These are phyloP conservation scores for Rhodosporidiobolus sp. DNA, from an alignment of 768 basidiomycete genomes.

Conservation along the genomic window DNA sequence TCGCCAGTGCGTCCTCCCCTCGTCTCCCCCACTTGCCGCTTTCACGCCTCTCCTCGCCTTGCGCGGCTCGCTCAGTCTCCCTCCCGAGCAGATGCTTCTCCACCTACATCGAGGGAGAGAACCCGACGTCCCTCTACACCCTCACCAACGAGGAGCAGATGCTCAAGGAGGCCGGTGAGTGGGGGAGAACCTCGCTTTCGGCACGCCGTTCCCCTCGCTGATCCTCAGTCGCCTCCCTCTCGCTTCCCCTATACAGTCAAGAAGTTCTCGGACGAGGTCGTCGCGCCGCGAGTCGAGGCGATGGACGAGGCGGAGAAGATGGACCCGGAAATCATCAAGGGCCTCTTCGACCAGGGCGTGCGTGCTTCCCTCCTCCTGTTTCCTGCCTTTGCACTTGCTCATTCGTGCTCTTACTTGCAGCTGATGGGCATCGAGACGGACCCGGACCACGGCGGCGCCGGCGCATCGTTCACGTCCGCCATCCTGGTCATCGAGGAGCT, in stretches of 20 bases:
- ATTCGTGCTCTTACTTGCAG: constrained; percentile 54
- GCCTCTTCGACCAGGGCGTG: constrained; percentile 91
- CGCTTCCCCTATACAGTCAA: constrained; percentile 57
- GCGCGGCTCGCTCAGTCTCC: fast-evolving
- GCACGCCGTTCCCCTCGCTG: neutral
- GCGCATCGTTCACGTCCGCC: constrained; percentile 86
- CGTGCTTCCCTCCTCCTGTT: constrained; percentile 44
- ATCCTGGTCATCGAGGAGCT: constrained; percentile 97
- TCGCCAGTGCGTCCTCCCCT: neutral
- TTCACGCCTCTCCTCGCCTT: too few relatives aligned
- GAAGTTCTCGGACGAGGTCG: constrained; percentile 82
- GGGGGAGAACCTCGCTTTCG: too few relatives aligned
- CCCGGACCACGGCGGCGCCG: constrained; percentile 77
- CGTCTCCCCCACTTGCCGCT: neutral
- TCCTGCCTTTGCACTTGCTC: constrained; percentile 8
- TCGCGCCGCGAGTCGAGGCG: constrained; percentile 84
- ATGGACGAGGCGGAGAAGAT: constrained; percentile 98
- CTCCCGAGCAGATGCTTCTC: constrained; percentile 17
- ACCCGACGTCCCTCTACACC: constrained; percentile 60
- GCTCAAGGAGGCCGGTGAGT: constrained; percentile 81
- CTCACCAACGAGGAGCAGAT: constrained; percentile 94
- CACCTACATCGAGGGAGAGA: constrained; percentile 17
- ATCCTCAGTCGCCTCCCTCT: too few relatives aligned
- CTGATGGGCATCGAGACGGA: constrained; percentile 97
- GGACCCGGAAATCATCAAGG: constrained; percentile 81